A percentile compares a stretch with the other conserved stretches of the same genome.
phyloP scores from a whole-genome alignment of 495 filamentous ascomycete species.

The Neurospora tetrasperma region DNA sequence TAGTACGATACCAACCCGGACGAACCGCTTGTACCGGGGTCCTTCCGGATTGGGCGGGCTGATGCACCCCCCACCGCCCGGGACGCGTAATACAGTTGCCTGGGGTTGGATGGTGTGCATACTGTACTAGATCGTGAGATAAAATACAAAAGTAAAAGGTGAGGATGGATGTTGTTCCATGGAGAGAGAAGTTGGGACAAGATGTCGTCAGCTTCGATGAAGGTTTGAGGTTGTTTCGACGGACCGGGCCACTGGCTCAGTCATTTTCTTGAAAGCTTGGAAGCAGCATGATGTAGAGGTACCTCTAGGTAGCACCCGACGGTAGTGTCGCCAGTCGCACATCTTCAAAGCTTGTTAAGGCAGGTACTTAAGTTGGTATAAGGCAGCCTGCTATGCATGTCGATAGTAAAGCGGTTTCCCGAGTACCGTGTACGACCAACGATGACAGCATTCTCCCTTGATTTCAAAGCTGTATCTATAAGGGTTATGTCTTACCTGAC shows the following conservation, averaged over 20 bases:
- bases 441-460: not conserved
- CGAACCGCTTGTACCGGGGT: not conserved
- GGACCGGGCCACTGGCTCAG: not conserved
- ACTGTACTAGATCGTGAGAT: not conserved
- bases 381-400: not conserved
- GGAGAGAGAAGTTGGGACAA: not conserved
- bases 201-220: not conserved
- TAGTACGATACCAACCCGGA: not conserved
- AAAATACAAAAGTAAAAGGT: not conserved
- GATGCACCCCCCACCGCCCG: not conserved
- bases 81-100: slow-evolving; percentile 1
- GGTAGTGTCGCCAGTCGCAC: not conserved
- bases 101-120: not conserved
- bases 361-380: not conserved
- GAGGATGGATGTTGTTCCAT: not conserved
- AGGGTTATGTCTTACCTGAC: not conserved
- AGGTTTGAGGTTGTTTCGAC: not conserved
- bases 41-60: not conserved
- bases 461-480: not conserved
- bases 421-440: not conserved
- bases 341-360: not conserved
- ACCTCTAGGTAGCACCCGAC: not conserved
- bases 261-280: not conserved
- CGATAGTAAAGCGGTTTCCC: not conserved
- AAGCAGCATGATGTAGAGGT: not conserved